Evolutionary conservation across 345 rosid genomes (phyloP).

Genomic region (Carallia pectinifolia): DNA sequence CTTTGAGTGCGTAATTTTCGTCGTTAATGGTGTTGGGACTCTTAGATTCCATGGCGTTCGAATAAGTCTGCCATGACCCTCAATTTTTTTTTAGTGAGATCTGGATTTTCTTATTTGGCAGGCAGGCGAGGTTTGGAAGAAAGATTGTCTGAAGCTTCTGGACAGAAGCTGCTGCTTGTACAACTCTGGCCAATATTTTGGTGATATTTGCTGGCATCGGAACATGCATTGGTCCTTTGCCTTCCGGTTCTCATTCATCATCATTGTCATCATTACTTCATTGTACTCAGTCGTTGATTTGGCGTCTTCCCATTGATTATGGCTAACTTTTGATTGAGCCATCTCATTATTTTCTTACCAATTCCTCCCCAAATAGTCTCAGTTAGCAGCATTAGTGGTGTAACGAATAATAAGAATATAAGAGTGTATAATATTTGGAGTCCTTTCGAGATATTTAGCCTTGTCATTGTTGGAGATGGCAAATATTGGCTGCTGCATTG

Average conservation of each 20-base stretch:
- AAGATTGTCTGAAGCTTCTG: slow-evolving; percentile 41
- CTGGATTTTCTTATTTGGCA: background rate
- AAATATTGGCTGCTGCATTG: slow-evolving; percentile 47
- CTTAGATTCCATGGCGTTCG: no score
- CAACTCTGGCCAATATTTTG: slow-evolving; percentile 76
- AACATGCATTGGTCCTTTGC: slow-evolving; percentile 35
- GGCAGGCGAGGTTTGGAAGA: slow-evolving; percentile 28
- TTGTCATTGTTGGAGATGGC: slow-evolving; percentile 36
- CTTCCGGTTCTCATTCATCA: slow-evolving; percentile 34
- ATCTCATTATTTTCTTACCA: background rate
- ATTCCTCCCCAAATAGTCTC: background rate
- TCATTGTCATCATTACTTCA: slow-evolving; percentile 7
- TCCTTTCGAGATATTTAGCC: slow-evolving; percentile 7
- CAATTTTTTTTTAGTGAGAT: background rate
- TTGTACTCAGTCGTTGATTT: slow-evolving; percentile 33
- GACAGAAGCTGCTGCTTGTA: slow-evolving; percentile 46
- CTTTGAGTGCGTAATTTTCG: no score
- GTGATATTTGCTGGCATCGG: slow-evolving; percentile 40
- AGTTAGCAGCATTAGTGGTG: slow-evolving; percentile 32
- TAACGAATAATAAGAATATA: slow-evolving; percentile 10
- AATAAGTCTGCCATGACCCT: no score
- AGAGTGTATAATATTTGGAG: background rate
- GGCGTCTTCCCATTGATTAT: slow-evolving; percentile 76
- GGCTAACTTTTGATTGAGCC: slow-evolving; percentile 46
- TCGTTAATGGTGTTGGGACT: no score